Conservation (phyloP, 345 rosid species). For the Eutrema heterophyllum region DNA sequence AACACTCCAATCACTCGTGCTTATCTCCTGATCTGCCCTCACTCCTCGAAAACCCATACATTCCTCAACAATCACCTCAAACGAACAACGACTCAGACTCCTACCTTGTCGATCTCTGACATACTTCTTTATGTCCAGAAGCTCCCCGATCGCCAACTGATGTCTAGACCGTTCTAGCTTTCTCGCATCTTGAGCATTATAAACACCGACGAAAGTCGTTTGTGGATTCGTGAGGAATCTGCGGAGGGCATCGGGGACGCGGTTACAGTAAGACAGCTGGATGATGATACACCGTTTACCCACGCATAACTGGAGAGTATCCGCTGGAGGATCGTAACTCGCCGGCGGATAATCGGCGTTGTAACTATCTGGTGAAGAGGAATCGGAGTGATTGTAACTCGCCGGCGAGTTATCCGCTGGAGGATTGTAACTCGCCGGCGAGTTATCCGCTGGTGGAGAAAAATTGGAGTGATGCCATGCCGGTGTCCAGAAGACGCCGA, state of each 20-base stretch:
- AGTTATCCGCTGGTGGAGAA: too few relatives aligned
- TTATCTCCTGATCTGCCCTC: conserved; percentile 11
- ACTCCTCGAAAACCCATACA: conserved; percentile 30
- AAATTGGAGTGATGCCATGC: too few relatives aligned
- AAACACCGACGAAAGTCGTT: not conserved
- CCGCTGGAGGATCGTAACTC: not conserved
- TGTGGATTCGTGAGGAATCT: conserved; percentile 1
- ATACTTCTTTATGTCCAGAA: conserved; percentile 26
- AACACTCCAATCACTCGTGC: conserved; percentile 37
- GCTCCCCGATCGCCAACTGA: conserved; percentile 12
- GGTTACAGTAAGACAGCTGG: conserved; percentile 14
- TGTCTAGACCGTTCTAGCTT: conserved; percentile 10
- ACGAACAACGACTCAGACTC: conserved; percentile 7
- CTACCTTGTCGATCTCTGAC: not conserved
- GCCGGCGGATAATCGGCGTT: not conserved
- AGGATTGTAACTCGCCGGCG: too few relatives aligned
- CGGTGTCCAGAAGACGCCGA: conserved; percentile 34
- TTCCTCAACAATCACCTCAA: conserved; percentile 30
- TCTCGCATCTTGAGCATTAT: conserved; percentile 30
- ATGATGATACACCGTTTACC: conserved; percentile 30
- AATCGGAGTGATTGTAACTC: too few relatives aligned
- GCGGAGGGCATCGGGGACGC: conserved; percentile 13
- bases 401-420: too few relatives aligned
- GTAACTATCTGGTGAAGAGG: too few relatives aligned
- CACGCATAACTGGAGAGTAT: conserved; percentile 35